These are phyloP conservation scores for Gamarada debralockiae DNA, from an alignment of 495 filamentous ascomycete genomes.

Conservation along the genomic window DNA sequence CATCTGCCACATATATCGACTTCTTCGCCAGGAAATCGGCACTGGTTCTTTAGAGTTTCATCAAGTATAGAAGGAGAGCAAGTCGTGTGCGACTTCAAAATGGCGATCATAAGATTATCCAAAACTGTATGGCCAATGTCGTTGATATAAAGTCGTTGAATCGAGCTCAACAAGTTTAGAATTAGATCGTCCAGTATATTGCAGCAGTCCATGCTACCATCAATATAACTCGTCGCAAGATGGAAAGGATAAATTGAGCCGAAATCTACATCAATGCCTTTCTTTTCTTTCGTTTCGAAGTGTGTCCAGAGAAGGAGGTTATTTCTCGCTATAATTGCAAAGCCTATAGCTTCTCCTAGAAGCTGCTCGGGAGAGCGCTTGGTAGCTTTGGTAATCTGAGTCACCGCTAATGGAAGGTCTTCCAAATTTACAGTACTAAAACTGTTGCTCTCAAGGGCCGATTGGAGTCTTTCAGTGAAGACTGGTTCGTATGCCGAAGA, in stretches of 20 bases:
- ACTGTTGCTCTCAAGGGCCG: constrained; percentile 29
- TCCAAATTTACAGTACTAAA: constrained; percentile 23
- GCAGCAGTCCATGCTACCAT: constrained; percentile 37
- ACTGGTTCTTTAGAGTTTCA: constrained; percentile 42
- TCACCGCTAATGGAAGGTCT: constrained; percentile 27
- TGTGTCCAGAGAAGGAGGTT: constrained; percentile 5
- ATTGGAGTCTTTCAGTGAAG: constrained; percentile 23
- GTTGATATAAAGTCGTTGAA: constrained; percentile 29
- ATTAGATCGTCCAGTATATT: constrained; percentile 22
- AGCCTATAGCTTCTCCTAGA: constrained; percentile 33
- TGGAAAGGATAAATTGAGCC: constrained; percentile 32
- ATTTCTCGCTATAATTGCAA: constrained; percentile 39
- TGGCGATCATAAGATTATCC: constrained; percentile 36
- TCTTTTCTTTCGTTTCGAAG: constrained; percentile 1
- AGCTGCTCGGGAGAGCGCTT: constrained; percentile 25
- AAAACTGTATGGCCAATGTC: constrained; percentile 38
- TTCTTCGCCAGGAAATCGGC: constrained; percentile 34
- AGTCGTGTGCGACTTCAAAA: constrained; percentile 36
- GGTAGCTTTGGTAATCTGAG: constrained; percentile 25
- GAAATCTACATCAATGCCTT: background rate
- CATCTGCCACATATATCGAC: constrained; percentile 39
- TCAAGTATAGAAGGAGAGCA: constrained; percentile 33
- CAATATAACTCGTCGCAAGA: constrained; percentile 34
- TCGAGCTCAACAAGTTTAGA: background rate
- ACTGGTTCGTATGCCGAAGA: too few species aligned